A percentile compares a stretch with the other conserved stretches of the same genome.
Conservation (phyloP, 352 stramenopile species). For the Plasmopara halstedii region DNA sequence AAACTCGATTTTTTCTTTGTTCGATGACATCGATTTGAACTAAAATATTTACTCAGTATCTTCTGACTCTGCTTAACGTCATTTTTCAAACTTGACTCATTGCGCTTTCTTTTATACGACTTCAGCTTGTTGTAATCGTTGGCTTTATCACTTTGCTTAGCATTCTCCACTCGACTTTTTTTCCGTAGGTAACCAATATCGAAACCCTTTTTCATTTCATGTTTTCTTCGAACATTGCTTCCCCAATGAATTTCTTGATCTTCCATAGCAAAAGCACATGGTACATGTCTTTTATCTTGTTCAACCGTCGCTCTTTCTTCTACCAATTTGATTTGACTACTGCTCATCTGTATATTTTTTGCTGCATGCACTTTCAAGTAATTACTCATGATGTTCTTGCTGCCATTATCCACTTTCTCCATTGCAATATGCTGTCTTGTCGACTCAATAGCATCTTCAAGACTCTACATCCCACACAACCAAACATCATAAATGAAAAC, state of each 20-base stretch:
- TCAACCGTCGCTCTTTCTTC: constrained; percentile 3
- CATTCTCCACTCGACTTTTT: constrained; percentile 4
- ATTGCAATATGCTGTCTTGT: constrained; percentile 21
- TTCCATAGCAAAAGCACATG: constrained; percentile 6
- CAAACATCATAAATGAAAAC: background rate
- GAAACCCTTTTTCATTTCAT: background rate
- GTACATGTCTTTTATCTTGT: constrained; percentile 15
- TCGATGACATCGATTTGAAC: constrained; percentile 2
- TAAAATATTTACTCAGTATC: constrained; percentile 14
- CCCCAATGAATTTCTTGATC: constrained; percentile 5
- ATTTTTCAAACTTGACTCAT: constrained; percentile 1
- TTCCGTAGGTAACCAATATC: constrained; percentile 1
- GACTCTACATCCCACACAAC: constrained; percentile 9
- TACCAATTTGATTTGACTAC: constrained; percentile 9
- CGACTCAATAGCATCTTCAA: constrained; percentile 21
- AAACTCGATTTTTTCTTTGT: constrained; percentile 18
- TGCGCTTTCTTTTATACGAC: constrained; percentile 16
- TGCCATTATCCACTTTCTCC: constrained; percentile 14
- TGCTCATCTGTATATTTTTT: constrained; percentile 8
- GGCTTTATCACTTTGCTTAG: background rate
- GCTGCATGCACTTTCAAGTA: constrained; percentile 14
- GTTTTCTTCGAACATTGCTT: background rate
- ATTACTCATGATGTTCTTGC: constrained; percentile 22
- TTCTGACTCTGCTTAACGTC: background rate
- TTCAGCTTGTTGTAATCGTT: constrained; percentile 11